Conservation (phyloP, 352 stramenopile genomes). For the Pythium vanterpoolii region DNA sequence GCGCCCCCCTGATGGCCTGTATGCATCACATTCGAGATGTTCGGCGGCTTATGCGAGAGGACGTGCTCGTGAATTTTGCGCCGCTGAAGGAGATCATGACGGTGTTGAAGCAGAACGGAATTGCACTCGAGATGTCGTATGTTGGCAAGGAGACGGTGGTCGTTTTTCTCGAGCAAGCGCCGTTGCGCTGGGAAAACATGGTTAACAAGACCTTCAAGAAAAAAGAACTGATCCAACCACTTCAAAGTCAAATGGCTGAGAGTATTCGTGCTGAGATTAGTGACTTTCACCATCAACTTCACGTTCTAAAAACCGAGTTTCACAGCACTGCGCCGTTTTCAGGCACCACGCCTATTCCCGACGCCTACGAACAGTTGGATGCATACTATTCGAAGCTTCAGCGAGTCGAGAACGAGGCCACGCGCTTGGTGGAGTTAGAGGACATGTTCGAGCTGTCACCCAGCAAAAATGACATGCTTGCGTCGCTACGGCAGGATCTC, state of each 20-base stretch:
- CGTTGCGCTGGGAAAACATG: constrained; percentile 89
- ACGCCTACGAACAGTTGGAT: constrained; percentile 89
- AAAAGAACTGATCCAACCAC: constrained; percentile 88
- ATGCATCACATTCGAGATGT: constrained; percentile 91
- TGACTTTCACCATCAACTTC: constrained; percentile 72
- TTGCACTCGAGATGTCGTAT: constrained; percentile 86
- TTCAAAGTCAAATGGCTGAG: constrained; percentile 89
- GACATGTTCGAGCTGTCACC: constrained; percentile 93
- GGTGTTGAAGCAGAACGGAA: constrained; percentile 85
- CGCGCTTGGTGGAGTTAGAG: constrained; percentile 88
- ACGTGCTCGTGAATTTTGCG: constrained; percentile 69
- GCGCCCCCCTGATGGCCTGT: constrained; percentile 77
- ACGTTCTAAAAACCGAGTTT: constrained; percentile 67
- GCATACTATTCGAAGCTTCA: constrained; percentile 76
- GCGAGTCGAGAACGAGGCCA: constrained; percentile 79
- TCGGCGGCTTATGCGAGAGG: constrained; percentile 74
- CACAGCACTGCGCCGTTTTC: constrained; percentile 51
- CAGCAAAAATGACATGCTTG: constrained; percentile 80
- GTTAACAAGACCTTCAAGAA: constrained; percentile 93
- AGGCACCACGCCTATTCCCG: constrained; percentile 26
- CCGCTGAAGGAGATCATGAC: constrained; percentile 77
- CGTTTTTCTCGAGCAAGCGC: constrained; percentile 84
- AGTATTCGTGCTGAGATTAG: constrained; percentile 65
- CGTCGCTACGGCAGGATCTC: constrained; percentile 81
- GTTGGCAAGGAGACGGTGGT: constrained; percentile 83